Conservation (phyloP, 257 asterid species). For the Jasminum sambac region DNA sequence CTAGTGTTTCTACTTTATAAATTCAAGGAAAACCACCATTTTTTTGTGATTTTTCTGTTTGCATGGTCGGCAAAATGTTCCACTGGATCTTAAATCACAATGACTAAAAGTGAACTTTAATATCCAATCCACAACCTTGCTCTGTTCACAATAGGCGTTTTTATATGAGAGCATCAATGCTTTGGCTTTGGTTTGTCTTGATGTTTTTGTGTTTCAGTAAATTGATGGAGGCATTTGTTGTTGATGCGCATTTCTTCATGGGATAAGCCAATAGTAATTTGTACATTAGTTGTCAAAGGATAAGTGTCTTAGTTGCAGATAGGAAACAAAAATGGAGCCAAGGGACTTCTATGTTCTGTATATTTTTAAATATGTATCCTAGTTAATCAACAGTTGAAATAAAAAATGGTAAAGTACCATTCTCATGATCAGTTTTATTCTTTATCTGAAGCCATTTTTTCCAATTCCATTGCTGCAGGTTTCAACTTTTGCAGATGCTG, state of each 20-base stretch:
- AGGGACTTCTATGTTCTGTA: slow-evolving; percentile 3
- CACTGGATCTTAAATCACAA: not conserved
- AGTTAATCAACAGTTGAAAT: not conserved
- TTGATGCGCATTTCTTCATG: not conserved
- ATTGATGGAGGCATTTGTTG: not conserved
- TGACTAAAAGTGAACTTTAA: not conserved
- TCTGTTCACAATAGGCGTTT: not conserved
- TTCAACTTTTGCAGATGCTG: slow-evolving; percentile 93
- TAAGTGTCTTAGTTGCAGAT: not conserved
- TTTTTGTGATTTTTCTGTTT: not conserved
- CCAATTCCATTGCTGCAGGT: slow-evolving; percentile 45
- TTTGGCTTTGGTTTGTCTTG: not conserved
- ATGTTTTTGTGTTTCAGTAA: not conserved
- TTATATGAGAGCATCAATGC: not conserved
- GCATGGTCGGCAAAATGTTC: not conserved
- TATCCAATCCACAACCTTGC: not conserved
- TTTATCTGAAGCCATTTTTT: not conserved
- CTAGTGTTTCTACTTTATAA: not conserved
- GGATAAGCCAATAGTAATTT: not conserved
- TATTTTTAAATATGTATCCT: not conserved
- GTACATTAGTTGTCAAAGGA: slow-evolving; percentile 1
- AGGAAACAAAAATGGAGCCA: not conserved
- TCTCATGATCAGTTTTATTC: no score
- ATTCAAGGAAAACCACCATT: not conserved
- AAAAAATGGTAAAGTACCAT: not conserved